Percentiles rank a stretch among this genome's conserved stretches.
Conservation (phyloP, 805 yeast species). For the Candida tibetensis region DNA sequence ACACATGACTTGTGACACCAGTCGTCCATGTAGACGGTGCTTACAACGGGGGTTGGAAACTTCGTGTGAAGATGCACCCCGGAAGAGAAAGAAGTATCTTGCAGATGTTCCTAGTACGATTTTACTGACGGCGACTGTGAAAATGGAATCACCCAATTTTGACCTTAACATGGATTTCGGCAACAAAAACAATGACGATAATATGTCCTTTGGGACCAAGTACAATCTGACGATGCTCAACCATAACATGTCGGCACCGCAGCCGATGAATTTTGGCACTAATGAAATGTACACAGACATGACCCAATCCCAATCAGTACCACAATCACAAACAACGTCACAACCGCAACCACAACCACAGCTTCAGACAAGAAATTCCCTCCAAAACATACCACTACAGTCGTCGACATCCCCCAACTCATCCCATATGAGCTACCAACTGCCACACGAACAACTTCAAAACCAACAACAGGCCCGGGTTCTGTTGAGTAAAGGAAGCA, state of each 20-base stretch:
- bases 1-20: constrained; percentile 87
- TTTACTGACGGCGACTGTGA: background rate
- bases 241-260: background rate
- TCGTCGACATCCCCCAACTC: background rate
- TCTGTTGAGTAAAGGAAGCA: constrained; percentile 8
- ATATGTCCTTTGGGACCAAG: background rate
- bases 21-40: constrained; percentile 82
- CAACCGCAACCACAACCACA: background rate
- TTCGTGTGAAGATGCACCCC: constrained; percentile 84
- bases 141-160: background rate
- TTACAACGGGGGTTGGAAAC: constrained; percentile 60
- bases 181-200: background rate
- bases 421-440: background rate
- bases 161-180: background rate
- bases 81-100: constrained; percentile 81
- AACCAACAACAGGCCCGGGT: background rate
- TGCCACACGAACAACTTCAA: background rate
- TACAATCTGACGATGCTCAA: background rate
- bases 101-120: constrained; percentile 50
- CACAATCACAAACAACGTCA: background rate
- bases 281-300: background rate
- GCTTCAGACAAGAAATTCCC: too few relatives aligned
- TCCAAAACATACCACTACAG: background rate
- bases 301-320: background rate
- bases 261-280: background rate